Evolutionary conservation across 805 yeast species (phyloP).

Genomic region (Pichia thaimueangensis): DNA sequence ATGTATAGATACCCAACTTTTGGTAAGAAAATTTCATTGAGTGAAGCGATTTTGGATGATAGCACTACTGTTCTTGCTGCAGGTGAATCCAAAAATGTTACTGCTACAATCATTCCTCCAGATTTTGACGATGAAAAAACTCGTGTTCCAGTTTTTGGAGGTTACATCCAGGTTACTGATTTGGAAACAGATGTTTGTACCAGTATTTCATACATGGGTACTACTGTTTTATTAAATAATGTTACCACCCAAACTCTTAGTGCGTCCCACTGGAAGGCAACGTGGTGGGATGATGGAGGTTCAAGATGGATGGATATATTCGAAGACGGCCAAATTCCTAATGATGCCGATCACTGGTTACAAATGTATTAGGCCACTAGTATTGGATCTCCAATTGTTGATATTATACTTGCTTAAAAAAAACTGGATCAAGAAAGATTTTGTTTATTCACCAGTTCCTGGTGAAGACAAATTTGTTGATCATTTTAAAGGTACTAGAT

Average conservation of each 20-base stretch:
- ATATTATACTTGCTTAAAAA: conserved; percentile 4
- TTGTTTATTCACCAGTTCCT: neutral
- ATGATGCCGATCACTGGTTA: conserved; percentile 1
- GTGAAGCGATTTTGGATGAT: neutral
- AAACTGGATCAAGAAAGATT: conserved; percentile 7
- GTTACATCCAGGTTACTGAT: conserved; percentile 1
- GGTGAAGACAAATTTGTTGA: conserved; percentile 5
- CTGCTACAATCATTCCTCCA: conserved; percentile 2
- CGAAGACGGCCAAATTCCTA: neutral
- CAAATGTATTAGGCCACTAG: conserved; percentile 5
- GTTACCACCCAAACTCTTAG: conserved; percentile 2
- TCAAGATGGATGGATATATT: no score
- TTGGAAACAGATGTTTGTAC: neutral
- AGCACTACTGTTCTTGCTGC: neutral
- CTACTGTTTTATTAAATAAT: neutral
- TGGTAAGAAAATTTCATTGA: neutral
- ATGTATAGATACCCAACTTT: conserved; percentile 4
- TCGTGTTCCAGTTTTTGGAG: conserved; percentile 9
- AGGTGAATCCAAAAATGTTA: neutral
- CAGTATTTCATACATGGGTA: conserved; percentile 5
- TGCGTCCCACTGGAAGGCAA: conserved; percentile 5
- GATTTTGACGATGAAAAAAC: neutral
- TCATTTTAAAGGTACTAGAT: conserved; percentile 1
- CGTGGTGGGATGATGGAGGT: conserved; percentile 8
- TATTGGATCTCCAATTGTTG: conserved; percentile 7